These are phyloP conservation scores for Alternaria viburni DNA, from an alignment of 2,329 filamentous ascomycete genomes.

Conservation along the genomic window DNA sequence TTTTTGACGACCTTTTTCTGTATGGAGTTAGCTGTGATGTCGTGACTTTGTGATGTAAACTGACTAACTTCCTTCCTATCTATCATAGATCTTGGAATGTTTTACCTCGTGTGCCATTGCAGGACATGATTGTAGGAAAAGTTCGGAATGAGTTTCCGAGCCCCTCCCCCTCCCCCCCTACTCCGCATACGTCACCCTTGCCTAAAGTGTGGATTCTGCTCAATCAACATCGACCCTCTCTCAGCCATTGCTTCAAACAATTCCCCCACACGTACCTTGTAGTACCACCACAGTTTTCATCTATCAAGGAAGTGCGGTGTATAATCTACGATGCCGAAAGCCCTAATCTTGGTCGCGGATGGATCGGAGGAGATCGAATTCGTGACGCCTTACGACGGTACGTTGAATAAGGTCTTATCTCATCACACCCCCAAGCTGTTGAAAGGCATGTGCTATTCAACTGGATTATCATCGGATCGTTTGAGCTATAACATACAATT, in stretches of 20 bases:
- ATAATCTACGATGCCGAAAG: conserved; percentile 41
- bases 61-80: neutral
- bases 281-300: too few relatives aligned
- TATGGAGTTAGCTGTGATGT: too few relatives aligned
- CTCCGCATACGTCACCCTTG: conserved; percentile 18
- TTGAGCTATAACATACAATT: too few relatives aligned
- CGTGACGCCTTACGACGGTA: conserved; percentile 50
- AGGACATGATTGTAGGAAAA: rapidly evolving
- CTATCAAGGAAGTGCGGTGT: too few relatives aligned
- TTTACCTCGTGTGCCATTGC: neutral
- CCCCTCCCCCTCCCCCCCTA: neutral
- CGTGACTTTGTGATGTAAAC: neutral
- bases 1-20: neutral
- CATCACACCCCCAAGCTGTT: too few relatives aligned
- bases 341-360: conserved; percentile 48
- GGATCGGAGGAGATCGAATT: conserved; percentile 52
- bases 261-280: too few relatives aligned
- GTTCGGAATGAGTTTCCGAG: neutral
- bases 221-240: too few relatives aligned
- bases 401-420: neutral
- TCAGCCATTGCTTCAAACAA: too few relatives aligned
- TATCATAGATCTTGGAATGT: too few relatives aligned
- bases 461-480: too few relatives aligned
- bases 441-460: too few relatives aligned
- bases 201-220: too few relatives aligned